Percentiles rank a stretch among this genome's conserved stretches.
Conservation (phyloP, 129 eudicot species). For the Deinandra increscens region DNA sequence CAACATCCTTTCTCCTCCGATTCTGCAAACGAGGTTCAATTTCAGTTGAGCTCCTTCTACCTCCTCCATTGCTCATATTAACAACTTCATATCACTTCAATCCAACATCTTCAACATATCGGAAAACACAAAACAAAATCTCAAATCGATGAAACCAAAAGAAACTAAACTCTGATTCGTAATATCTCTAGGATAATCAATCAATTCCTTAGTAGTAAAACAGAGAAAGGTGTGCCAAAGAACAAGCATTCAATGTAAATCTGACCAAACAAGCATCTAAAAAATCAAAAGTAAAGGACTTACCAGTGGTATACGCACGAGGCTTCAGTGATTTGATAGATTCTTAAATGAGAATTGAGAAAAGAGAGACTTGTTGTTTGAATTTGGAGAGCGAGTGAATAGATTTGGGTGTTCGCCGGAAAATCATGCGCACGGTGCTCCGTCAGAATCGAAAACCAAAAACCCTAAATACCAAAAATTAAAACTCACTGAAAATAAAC, state of each 20-base stretch:
- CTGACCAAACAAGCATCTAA: slow-evolving; percentile 7
- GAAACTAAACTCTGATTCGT: slow-evolving; percentile 27
- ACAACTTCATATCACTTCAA: slow-evolving; percentile 66
- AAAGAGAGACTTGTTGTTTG: slow-evolving; percentile 19
- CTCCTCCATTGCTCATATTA: slow-evolving; percentile 85
- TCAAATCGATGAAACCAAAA: slow-evolving; percentile 10
- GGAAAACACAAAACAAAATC: neutral
- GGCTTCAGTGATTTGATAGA: slow-evolving; percentile 15
- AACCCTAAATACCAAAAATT: no score
- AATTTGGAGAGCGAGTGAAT: slow-evolving; percentile 30
- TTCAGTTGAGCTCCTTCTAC: slow-evolving; percentile 55
- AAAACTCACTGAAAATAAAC: no score
- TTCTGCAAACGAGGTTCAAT: slow-evolving; percentile 26
- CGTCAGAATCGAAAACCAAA: no score
- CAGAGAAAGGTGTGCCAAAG: neutral
- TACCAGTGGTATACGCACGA: slow-evolving; percentile 25
- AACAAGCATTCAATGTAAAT: slow-evolving; percentile 6
- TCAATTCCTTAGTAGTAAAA: neutral
- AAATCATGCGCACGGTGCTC: no score
- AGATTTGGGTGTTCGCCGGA: no score
- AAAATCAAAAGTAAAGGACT: slow-evolving; percentile 17
- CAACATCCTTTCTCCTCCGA: slow-evolving; percentile 35
- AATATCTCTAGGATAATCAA: neutral
- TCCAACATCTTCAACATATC: slow-evolving; percentile 25
- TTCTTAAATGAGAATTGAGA: neutral